Conservation (phyloP, 179 eudicot genomes). For the Beta corolliflora region DNA sequence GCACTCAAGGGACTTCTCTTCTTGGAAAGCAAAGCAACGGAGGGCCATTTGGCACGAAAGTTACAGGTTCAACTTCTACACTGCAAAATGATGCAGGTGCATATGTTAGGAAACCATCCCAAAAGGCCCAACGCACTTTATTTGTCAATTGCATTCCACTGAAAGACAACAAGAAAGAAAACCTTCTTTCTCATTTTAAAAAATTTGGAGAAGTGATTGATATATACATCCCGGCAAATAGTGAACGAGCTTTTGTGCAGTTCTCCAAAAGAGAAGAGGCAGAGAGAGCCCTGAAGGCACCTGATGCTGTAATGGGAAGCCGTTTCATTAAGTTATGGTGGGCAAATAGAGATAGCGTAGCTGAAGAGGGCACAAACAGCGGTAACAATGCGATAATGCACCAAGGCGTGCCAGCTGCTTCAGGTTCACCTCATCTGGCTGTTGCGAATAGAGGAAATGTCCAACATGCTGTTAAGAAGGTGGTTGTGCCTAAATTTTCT, state of each 20-base stretch:
- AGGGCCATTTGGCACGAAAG: constrained; percentile 35
- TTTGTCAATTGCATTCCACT: constrained; percentile 80
- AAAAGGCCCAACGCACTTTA: constrained; percentile 77
- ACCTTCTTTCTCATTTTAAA: constrained; percentile 77
- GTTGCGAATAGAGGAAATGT: constrained; percentile 41
- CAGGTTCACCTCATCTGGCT: constrained; percentile 34
- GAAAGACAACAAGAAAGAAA: constrained; percentile 78
- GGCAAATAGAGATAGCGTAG: constrained; percentile 83
- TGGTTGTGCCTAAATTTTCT: constrained; percentile 34
- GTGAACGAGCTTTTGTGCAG: constrained; percentile 95
- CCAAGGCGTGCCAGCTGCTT: constrained; percentile 34
- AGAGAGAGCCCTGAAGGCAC: constrained; percentile 84
- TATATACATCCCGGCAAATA: constrained; percentile 68
- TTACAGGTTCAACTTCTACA: constrained; percentile 44
- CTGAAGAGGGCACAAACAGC: constrained; percentile 46
- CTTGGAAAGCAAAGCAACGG: constrained; percentile 45
- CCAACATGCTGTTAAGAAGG: constrained; percentile 39
- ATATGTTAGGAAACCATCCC: constrained; percentile 50
- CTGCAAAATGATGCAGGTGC: constrained; percentile 47
- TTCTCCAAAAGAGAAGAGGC: constrained; percentile 93
- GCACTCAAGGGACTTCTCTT: constrained; percentile 35
- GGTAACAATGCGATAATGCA: constrained; percentile 35
- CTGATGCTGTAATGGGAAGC: constrained; percentile 99
- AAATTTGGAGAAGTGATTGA: constrained; percentile 92
- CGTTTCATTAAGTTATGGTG: constrained; percentile 87